phyloP scores from a whole-genome alignment of 805 yeast species.

The Kuraishia piskuri region DNA sequence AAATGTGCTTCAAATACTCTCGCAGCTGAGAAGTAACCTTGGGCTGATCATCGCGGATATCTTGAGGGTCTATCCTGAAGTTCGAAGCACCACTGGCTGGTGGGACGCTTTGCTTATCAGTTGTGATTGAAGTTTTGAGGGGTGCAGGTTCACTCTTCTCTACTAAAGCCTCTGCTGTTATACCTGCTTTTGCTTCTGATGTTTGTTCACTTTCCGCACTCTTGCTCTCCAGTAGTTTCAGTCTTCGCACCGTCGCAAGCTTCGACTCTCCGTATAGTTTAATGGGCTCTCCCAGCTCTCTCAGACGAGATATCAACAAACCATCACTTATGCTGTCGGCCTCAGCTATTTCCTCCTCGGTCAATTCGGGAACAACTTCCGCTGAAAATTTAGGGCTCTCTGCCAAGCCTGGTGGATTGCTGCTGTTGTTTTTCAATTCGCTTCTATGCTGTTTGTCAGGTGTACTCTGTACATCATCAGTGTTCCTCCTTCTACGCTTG shows the following conservation, averaged over 20 bases:
- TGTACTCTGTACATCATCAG: not conserved
- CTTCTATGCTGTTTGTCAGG: not conserved
- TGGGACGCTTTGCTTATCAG: too few species aligned
- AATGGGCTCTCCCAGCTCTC: constrained; percentile 9
- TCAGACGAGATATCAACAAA: not conserved
- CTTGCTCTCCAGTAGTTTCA: constrained; percentile 4
- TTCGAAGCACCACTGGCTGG: not conserved
- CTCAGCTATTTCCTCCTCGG: not conserved
- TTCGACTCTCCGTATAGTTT: constrained; percentile 12
- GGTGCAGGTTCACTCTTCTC: too few species aligned
- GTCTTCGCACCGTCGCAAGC: constrained; percentile 11
- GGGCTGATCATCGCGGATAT: constrained; percentile 22
- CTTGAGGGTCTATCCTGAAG: constrained; percentile 16
- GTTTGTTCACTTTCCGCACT: not conserved
- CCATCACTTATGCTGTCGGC: not conserved
- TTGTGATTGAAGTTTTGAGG: too few species aligned
- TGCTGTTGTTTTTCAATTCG: not conserved
- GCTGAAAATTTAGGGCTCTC: not conserved
- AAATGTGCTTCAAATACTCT: constrained; percentile 34
- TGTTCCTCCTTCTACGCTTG: constrained; percentile 1
- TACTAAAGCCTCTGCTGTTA: not conserved
- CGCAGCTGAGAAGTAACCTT: constrained; percentile 33
- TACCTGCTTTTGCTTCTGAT: not conserved
- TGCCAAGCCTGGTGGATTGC: too few species aligned
- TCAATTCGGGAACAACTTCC: not conserved